Evolutionary conservation across 2,329 filamentous ascomycete species (phyloP).

Genomic region (Curvularia lunata): DNA sequence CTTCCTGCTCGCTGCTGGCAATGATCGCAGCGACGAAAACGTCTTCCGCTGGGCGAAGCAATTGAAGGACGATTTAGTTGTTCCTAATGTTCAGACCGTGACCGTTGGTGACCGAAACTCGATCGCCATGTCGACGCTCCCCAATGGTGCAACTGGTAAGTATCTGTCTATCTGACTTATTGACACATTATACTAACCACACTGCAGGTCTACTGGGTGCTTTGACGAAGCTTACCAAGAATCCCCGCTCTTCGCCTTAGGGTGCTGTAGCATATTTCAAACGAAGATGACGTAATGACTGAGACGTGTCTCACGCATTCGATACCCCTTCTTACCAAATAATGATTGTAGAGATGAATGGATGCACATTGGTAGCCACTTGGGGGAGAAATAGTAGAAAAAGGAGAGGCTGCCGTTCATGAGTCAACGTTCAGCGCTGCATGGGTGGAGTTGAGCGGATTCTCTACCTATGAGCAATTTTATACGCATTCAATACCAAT

Average conservation of each 20-base stretch:
- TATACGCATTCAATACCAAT: conserved; percentile 6
- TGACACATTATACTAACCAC: conserved; percentile 15
- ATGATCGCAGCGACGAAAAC: conserved; percentile 91
- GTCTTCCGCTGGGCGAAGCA: conserved; percentile 94
- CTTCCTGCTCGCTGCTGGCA: conserved; percentile 88
- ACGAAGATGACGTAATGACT: conserved; percentile 4
- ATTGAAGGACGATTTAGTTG: conserved; percentile 60
- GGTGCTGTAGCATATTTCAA: neutral
- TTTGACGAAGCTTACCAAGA: conserved; percentile 39
- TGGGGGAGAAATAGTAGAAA: neutral
- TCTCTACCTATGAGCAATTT: conserved; percentile 7
- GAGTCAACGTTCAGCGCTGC: conserved; percentile 12
- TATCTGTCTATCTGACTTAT: conserved; percentile 18
- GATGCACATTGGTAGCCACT: neutral
- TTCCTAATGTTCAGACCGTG: conserved; percentile 76
- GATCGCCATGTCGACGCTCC: conserved; percentile 82
- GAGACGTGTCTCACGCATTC: conserved; percentile 7
- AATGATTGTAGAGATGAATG: conserved; percentile 5
- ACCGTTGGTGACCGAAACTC: conserved; percentile 88
- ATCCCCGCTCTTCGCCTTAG: conserved; percentile 12
- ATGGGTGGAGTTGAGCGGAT: conserved; percentile 11
- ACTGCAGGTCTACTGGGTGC: conserved; percentile 39
- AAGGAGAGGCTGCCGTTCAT: neutral
- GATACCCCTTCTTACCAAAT: conserved; percentile 12
- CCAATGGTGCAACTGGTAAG: conserved; percentile 89